phyloP scores from a whole-genome alignment of 2,329 filamentous ascomycete genomes.

The Botrytis hyacinthi region DNA sequence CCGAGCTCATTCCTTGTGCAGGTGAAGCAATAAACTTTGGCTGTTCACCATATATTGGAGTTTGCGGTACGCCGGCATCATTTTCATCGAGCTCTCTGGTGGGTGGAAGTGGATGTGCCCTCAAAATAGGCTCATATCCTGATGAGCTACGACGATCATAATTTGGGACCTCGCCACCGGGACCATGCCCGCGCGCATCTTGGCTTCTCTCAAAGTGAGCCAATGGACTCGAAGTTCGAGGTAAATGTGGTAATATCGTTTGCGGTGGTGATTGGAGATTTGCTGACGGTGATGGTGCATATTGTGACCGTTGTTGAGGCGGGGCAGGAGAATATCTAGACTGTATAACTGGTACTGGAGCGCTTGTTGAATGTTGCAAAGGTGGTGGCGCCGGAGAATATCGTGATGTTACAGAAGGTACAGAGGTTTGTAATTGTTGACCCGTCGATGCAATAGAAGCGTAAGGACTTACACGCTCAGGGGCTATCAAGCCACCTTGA shows the following conservation, averaged over 20 bases:
- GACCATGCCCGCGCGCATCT: constrained; percentile 29
- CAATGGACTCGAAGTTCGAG: constrained; percentile 63
- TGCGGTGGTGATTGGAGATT: constrained; percentile 44
- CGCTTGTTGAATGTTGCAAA: constrained; percentile 44
- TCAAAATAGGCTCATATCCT: constrained; percentile 53
- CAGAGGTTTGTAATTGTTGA: constrained; percentile 19
- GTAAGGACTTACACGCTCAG: constrained; percentile 38
- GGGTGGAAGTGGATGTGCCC: constrained; percentile 52
- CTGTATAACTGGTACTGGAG: constrained; percentile 38
- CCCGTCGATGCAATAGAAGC: constrained; percentile 32
- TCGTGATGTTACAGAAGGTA: constrained; percentile 44
- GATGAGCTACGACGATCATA: constrained; percentile 53
- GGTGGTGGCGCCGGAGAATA: constrained; percentile 60
- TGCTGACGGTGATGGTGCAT: constrained; percentile 34
- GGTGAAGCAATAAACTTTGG: constrained; percentile 34
- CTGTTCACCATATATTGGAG: constrained; percentile 28
- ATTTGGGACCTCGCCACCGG: constrained; percentile 41
- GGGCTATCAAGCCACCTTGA: constrained; percentile 34
- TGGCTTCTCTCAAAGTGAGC: constrained; percentile 55
- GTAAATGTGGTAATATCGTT: constrained; percentile 52
- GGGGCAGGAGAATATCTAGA: constrained; percentile 44
- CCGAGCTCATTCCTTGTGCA: constrained; percentile 36
- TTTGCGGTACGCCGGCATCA: constrained; percentile 38
- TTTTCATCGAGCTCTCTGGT: constrained; percentile 63
- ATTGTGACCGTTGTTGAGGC: constrained; percentile 29